phyloP scores from a whole-genome alignment of 2,329 filamentous ascomycete genomes.

The Fusarium sarcochroum region DNA sequence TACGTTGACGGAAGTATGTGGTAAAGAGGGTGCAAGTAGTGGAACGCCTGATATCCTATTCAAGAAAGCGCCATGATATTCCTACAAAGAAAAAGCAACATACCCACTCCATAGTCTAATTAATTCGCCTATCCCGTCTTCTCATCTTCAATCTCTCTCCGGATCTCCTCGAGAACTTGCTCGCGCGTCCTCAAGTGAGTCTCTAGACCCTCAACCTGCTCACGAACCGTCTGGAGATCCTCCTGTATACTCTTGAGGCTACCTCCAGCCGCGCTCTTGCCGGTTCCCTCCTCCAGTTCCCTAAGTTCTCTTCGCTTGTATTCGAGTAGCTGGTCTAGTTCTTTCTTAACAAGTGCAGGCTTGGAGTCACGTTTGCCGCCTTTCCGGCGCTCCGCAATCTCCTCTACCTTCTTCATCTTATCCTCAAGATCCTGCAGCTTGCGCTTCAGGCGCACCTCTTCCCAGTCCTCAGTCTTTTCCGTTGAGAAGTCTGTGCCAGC shows the following conservation, averaged over 20 bases:
- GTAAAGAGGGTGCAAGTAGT: conserved; percentile 27
- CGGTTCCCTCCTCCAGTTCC: conserved; percentile 80
- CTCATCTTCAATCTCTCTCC: conserved; percentile 88
- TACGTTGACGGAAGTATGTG: conserved; percentile 66
- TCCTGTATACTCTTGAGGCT: conserved; percentile 83
- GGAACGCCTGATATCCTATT: conserved; percentile 46
- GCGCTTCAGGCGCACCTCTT: conserved; percentile 94
- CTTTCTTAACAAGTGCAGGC: conserved; percentile 92
- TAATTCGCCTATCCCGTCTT: conserved; percentile 67
- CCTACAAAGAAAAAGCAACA: conserved; percentile 43
- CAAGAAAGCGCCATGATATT: conserved; percentile 48
- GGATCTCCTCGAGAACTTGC: conserved; percentile 80
- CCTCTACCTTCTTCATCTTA: conserved; percentile 87
- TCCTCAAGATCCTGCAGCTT: conserved; percentile 90
- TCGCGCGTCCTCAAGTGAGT: conserved; percentile 83
- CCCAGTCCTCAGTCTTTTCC: conserved; percentile 94
- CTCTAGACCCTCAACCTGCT: conserved; percentile 94
- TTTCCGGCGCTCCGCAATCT: conserved; percentile 74
- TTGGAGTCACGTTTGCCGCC: conserved; percentile 80
- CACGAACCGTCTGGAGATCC: conserved; percentile 89
- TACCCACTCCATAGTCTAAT: conserved; percentile 28
- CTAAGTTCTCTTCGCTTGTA: conserved; percentile 88
- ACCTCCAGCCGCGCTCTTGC: conserved; percentile 77
- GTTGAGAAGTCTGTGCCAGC: conserved; percentile 91
- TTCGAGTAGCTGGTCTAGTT: conserved; percentile 93